Conservation (phyloP, 805 yeast species). For the Scheffersomyces spartinae region DNA sequence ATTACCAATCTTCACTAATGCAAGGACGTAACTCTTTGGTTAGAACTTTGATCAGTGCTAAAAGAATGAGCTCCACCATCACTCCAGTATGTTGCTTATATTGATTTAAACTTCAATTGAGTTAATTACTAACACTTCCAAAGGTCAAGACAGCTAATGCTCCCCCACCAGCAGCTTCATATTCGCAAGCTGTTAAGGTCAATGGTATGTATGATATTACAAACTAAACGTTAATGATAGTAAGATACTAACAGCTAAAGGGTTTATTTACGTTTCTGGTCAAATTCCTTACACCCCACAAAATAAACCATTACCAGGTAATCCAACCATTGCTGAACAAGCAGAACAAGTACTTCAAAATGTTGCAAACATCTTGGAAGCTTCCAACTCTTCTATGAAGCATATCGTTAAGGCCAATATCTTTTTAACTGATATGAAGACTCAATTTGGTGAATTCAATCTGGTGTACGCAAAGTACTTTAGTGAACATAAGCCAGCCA, state of each 20-base stretch:
- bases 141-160: slow-evolving; percentile 63
- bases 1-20: slow-evolving; percentile 8
- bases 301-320: slow-evolving; percentile 66
- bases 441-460: slow-evolving; percentile 74
- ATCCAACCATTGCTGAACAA: slow-evolving; percentile 54
- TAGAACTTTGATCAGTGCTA: slow-evolving; percentile 10
- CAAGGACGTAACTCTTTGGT: slow-evolving; percentile 9
- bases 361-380: slow-evolving; percentile 63
- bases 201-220: slow-evolving; percentile 33
- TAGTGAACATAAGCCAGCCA: slow-evolving; percentile 78
- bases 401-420: slow-evolving; percentile 82
- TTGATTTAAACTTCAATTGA: slow-evolving; percentile 1
- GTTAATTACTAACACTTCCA: slow-evolving; percentile 7
- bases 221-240: not conserved
- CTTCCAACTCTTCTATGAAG: slow-evolving; percentile 73
- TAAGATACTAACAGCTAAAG: slow-evolving; percentile 12
- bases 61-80: slow-evolving; percentile 15
- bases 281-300: slow-evolving; percentile 87
- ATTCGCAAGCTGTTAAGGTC: slow-evolving; percentile 91
- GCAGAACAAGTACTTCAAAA: slow-evolving; percentile 67
- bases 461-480: slow-evolving; percentile 73
- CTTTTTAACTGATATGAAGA: slow-evolving; percentile 80
- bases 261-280: slow-evolving; percentile 86
- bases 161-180: slow-evolving; percentile 95
- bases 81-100: slow-evolving; percentile 17